Percentiles rank a stretch among this genome's conserved stretches.
Evolutionary conservation across 2,329 filamentous ascomycete species (phyloP).

Genomic region (Ascochyta pisi): DNA sequence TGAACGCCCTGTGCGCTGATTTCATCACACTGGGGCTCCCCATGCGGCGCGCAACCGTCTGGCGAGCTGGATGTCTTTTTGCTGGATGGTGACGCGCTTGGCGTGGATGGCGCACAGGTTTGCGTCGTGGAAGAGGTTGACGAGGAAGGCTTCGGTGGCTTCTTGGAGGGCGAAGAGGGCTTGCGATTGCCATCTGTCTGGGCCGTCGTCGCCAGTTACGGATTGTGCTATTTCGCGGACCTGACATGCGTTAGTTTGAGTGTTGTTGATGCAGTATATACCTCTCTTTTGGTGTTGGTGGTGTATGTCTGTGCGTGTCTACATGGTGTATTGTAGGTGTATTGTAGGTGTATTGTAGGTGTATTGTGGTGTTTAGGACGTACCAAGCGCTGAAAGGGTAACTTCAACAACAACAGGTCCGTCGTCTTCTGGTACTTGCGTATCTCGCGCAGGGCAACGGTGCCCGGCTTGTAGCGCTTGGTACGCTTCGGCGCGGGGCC

Average conservation of each 20-base stretch:
- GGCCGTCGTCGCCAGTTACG: slow-evolving; percentile 74
- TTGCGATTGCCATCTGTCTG: slow-evolving; percentile 82
- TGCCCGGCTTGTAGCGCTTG: slow-evolving; percentile 65
- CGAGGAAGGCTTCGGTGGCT: slow-evolving; percentile 97
- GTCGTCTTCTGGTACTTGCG: slow-evolving; percentile 98
- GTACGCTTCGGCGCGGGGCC: slow-evolving; percentile 43
- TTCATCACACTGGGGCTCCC: slow-evolving; percentile 46
- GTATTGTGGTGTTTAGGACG: too few relatives aligned
- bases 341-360: too few relatives aligned
- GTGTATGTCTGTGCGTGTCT: too few relatives aligned
- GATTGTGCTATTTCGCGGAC: slow-evolving; percentile 70
- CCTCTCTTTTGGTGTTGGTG: too few relatives aligned
- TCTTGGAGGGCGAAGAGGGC: slow-evolving; percentile 98
- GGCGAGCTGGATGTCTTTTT: slow-evolving; percentile 96
- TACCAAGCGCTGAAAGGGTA: slow-evolving; percentile 94
- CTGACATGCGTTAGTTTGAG: background rate
- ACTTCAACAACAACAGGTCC: slow-evolving; percentile 94
- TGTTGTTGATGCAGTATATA: too few relatives aligned
- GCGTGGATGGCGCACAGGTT: slow-evolving; percentile 98
- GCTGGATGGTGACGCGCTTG: slow-evolving; percentile 98
- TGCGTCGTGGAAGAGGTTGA: slow-evolving; percentile 97
- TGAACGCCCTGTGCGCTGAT: too few relatives aligned
- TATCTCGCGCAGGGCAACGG: slow-evolving; percentile 97
- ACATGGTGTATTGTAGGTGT: too few relatives aligned
- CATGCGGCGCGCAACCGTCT: slow-evolving; percentile 86